Evolutionary conservation across 2,329 filamentous ascomycete species (phyloP).

Genomic region (Hypoxylon sp.): DNA sequence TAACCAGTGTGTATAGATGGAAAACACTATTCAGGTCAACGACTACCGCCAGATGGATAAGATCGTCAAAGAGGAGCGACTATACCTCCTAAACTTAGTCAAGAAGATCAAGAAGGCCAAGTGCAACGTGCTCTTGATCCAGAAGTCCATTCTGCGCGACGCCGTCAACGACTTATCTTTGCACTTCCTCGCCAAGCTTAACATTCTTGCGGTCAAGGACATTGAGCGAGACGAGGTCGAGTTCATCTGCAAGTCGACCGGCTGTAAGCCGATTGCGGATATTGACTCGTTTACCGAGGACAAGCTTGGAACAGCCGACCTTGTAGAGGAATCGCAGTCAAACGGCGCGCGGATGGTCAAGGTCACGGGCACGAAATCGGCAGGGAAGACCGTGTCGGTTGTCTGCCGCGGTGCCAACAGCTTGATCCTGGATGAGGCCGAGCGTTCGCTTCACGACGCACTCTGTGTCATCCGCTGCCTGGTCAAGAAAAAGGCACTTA

Average conservation of each 20-base stretch:
- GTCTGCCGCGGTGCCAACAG: conserved; percentile 94
- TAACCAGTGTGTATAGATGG: conserved; percentile 70
- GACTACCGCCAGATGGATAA: conserved; percentile 99
- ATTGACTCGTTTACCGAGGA: conserved; percentile 99
- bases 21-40: conserved; percentile 99
- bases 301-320: conserved; percentile 91
- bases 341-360: conserved; percentile 93
- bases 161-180: conserved; percentile 97
- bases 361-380: conserved; percentile 86
- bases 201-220: conserved; percentile 95
- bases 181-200: conserved; percentile 96
- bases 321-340: conserved; percentile 90
- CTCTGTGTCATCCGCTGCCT: conserved; percentile 97
- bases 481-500: conserved; percentile 99
- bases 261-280: conserved; percentile 98
- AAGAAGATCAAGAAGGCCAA: conserved; percentile 99
- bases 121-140: conserved; percentile 97
- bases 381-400: conserved; percentile 90
- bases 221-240: conserved; percentile 99
- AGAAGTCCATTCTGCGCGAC: conserved; percentile 97
- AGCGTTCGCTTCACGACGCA: conserved; percentile 95
- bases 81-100: conserved; percentile 97
- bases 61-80: conserved; percentile 98
- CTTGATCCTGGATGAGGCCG: conserved; percentile 94
- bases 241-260: conserved; percentile 98